Evolutionary conservation across 345 rosid species (phyloP).

Genomic region (Durio zibethinus): DNA sequence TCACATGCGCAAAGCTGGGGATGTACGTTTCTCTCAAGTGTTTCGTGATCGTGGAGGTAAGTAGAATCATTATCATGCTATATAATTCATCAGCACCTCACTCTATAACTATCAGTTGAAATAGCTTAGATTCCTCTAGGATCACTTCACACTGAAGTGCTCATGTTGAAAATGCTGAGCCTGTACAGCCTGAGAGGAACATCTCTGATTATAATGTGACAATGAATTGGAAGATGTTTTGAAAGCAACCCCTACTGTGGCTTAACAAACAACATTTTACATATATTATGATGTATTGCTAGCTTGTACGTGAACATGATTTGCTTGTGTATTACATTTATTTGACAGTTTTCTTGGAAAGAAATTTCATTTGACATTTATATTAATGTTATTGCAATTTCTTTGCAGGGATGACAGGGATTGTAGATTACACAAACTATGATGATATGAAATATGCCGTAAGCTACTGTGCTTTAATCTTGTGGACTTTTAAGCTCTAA

Average conservation of each 20-base stretch:
- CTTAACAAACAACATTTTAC: not conserved
- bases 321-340: not conserved
- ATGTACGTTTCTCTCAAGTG: conserved; percentile 93
- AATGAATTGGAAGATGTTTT: not conserved
- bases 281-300: not conserved
- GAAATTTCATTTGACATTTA: not conserved
- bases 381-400: not conserved
- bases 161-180: not conserved
- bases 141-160: not conserved
- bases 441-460: conserved; percentile 97
- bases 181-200: not conserved
- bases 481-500: not conserved
- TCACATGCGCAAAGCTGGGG: conserved; percentile 99
- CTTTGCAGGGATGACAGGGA: conserved; percentile 75
- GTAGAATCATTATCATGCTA: not conserved
- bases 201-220: not conserved
- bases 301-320: not conserved
- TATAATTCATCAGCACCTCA: not conserved
- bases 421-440: conserved; percentile 82
- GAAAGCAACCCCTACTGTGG: not conserved
- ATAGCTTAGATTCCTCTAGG: not conserved
- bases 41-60: conserved; percentile 84
- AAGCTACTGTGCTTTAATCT: conserved; percentile 33
- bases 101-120: not conserved
- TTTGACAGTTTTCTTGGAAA: not conserved